These are phyloP conservation scores for Colletotrichum sojae DNA, from an alignment of 2,329 filamentous ascomycete genomes.

Conservation along the genomic window DNA sequence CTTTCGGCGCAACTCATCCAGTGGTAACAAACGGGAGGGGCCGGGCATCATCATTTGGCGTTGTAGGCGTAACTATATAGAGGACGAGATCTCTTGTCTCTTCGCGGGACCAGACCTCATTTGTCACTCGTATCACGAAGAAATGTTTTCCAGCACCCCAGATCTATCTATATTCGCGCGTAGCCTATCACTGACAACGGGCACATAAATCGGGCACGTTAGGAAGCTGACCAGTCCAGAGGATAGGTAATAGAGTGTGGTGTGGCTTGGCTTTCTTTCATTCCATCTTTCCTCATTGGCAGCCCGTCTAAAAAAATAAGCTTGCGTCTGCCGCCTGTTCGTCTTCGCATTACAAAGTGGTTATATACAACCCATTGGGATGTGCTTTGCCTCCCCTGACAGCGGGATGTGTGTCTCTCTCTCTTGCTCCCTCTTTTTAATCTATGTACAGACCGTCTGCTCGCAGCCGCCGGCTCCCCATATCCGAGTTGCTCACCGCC, in stretches of 20 bases:
- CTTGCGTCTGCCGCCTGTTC: conserved; percentile 2
- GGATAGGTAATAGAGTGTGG: neutral
- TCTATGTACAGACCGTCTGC: conserved; percentile 38
- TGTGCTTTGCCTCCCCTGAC: conserved; percentile 15
- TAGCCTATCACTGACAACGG: neutral
- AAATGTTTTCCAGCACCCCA: no score
- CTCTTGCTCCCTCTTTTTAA: conserved; percentile 4
- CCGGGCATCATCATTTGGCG: no score
- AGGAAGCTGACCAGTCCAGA: neutral
- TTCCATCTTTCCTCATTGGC: conserved; percentile 33
- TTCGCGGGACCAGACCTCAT: no score
- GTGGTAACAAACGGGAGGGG: no score
- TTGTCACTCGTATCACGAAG: no score
- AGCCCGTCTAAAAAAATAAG: conserved; percentile 19
- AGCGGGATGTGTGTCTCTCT: conserved; percentile 17
- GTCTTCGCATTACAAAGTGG: conserved; percentile 40
- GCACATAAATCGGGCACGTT: neutral
- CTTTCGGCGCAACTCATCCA: no score
- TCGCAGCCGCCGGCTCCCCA: conserved; percentile 23
- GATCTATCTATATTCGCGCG: no score
- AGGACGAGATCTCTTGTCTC: no score
- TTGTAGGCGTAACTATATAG: no score
- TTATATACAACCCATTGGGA: conserved; percentile 35
- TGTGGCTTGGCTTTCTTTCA: conserved; percentile 23
- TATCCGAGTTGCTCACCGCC: neutral